Conservation (phyloP, 1,139 yeast genomes). For the Kazachstania sp. region DNA sequence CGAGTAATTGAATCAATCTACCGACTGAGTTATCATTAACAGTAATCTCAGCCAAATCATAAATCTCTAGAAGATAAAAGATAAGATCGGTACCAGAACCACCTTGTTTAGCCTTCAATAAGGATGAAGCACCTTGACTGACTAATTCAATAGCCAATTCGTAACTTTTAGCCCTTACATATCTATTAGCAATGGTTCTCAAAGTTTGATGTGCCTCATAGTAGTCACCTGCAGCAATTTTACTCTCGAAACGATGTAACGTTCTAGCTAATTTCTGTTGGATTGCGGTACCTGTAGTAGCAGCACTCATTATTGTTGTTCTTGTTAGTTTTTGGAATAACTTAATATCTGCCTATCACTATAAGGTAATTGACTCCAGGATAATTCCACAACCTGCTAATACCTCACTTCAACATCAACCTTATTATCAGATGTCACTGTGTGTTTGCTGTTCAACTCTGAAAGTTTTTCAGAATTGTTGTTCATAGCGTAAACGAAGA, state of each 20-base stretch:
- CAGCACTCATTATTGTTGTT: not conserved
- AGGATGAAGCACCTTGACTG: conserved; percentile 58
- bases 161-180: conserved; percentile 60
- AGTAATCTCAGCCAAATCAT: conserved; percentile 41
- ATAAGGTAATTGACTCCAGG: no score
- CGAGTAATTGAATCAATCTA: conserved; percentile 29
- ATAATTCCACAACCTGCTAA: no score
- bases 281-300: conserved; percentile 2
- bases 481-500: no score
- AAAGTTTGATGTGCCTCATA: conserved; percentile 95
- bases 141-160: conserved; percentile 65
- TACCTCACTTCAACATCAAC: no score
- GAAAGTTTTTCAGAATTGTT: no score
- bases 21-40: conserved; percentile 39
- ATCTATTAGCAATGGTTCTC: conserved; percentile 78
- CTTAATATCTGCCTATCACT: not conserved
- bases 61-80: conserved; percentile 63
- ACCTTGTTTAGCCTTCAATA: conserved; percentile 60
- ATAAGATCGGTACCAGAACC: conserved; percentile 78
- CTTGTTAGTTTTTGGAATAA: not conserved
- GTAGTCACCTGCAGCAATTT: conserved; percentile 65
- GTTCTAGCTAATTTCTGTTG: conserved; percentile 47
- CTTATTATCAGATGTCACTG: no score
- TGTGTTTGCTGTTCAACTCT: no score
- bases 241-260: conserved; percentile 54